Conservation (phyloP, 306 rosid genomes). For the Potentilla sterilis region DNA sequence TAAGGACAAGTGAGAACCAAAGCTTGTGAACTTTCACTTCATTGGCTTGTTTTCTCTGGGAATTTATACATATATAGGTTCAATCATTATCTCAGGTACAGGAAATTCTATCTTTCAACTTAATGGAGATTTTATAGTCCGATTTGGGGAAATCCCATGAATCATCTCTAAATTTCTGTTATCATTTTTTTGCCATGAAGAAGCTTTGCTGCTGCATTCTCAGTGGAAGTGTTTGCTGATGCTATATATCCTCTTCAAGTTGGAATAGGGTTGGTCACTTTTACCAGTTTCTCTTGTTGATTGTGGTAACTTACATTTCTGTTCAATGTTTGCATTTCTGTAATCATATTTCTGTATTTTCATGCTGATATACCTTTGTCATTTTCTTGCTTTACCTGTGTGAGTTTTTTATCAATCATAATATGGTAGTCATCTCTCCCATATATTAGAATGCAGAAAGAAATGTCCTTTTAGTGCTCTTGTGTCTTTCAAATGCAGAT, state of each 20-base stretch:
- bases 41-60: slow-evolving; percentile 30
- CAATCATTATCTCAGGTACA: slow-evolving; percentile 23
- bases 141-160: slow-evolving; percentile 28
- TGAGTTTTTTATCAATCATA: not conserved
- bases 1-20: slow-evolving; percentile 24
- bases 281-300: slow-evolving; percentile 4
- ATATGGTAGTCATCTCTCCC: not conserved
- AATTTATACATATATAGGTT: slow-evolving; percentile 22
- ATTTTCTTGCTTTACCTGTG: not conserved
- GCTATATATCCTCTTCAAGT: slow-evolving; percentile 21
- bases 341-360: not conserved
- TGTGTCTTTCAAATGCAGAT: not conserved
- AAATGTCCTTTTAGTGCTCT: not conserved
- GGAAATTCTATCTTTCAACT: slow-evolving; percentile 16
- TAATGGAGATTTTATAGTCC: slow-evolving; percentile 21
- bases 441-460: not conserved
- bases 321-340: not conserved
- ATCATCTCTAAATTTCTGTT: slow-evolving; percentile 12
- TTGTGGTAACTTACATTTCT: not conserved
- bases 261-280: slow-evolving; percentile 40
- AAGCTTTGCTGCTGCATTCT: slow-evolving; percentile 19
- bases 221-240: slow-evolving; percentile 18
- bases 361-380: not conserved
- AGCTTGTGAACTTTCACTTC: slow-evolving; percentile 28
- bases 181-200: slow-evolving; percentile 11